These are phyloP conservation scores for Termitomyces titanicus DNA, from an alignment of 768 basidiomycete species.

Conservation along the genomic window DNA sequence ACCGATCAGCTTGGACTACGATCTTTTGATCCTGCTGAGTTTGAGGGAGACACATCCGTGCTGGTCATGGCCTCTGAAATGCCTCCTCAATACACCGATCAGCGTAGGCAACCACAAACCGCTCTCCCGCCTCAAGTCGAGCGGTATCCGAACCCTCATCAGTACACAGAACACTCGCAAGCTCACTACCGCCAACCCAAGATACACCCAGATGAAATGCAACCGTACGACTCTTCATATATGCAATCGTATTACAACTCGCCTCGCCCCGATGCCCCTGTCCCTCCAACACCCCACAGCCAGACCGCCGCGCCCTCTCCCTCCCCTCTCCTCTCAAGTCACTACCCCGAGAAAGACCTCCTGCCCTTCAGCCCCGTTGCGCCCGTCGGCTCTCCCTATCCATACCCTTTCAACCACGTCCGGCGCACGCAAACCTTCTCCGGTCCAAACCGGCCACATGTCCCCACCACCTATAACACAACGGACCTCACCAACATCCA, in stretches of 20 bases:
- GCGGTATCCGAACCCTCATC: conserved; percentile 12
- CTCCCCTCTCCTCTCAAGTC: conserved; percentile 56
- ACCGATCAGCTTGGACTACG: conserved; percentile 62
- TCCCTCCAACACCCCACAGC: conserved; percentile 77
- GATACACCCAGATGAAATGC: conserved; percentile 52
- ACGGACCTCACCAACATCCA: conserved; percentile 48
- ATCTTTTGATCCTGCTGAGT: conserved; percentile 54
- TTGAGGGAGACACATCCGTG: conserved; percentile 35
- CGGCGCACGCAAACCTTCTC: conserved; percentile 46
- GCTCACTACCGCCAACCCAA: conserved; percentile 36
- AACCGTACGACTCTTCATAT: conserved; percentile 59
- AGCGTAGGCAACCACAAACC: conserved; percentile 17
- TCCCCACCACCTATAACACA: conserved; percentile 31
- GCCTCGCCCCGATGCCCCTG: conserved; percentile 67
- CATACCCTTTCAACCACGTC: conserved; percentile 73
- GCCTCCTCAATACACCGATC: conserved; percentile 26
- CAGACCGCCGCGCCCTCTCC: conserved; percentile 74
- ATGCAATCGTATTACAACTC: conserved; percentile 56
- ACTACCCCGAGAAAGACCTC: conserved; percentile 37
- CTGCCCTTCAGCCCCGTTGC: conserved; percentile 49
- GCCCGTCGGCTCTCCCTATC: conserved; percentile 73
- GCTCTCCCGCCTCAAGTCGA: conserved; percentile 17
- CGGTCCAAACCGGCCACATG: conserved; percentile 25
- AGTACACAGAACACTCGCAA: conserved; percentile 4
- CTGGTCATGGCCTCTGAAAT: conserved; percentile 22